Conservation (phyloP, 139 green algal species). For the Closterium sp. region DNA sequence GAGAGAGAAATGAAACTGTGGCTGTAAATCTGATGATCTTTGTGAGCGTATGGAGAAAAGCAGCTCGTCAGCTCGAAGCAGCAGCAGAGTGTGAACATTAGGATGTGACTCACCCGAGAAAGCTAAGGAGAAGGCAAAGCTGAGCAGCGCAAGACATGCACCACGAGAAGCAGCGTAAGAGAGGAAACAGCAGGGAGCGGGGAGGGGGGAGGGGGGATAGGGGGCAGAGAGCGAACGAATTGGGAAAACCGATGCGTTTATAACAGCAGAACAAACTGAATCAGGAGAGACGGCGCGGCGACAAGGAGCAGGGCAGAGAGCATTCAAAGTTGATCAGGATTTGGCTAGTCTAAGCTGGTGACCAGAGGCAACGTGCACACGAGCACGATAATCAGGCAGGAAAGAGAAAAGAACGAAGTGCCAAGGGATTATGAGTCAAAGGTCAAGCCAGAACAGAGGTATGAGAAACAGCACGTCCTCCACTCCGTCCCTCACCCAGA, state of each 20-base stretch:
- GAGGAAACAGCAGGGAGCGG: neutral
- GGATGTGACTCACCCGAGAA: neutral
- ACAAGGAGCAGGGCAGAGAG: neutral
- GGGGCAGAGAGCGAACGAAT: neutral
- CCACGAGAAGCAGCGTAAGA: too few species aligned
- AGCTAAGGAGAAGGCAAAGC: neutral
- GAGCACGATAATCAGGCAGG: neutral
- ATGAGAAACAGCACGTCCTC: neutral
- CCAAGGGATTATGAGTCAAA: neutral
- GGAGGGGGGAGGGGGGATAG: neutral
- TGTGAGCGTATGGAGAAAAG: too few species aligned
- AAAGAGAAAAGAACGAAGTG: neutral
- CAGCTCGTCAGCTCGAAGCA: too few species aligned
- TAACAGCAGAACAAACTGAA: neutral
- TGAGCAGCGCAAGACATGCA: neutral
- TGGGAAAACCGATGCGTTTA: neutral
- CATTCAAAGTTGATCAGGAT: neutral
- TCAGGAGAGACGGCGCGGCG: neutral
- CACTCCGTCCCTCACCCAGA: neutral
- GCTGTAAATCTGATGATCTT: too few species aligned
- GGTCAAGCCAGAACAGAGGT: neutral
- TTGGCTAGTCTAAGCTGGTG: neutral
- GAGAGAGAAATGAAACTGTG: too few species aligned
- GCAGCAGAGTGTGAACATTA: neutral
- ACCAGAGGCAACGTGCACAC: neutral